Evolutionary conservation across 768 basidiomycete species (phyloP).

Genomic region (Leccinum incarnatum): DNA sequence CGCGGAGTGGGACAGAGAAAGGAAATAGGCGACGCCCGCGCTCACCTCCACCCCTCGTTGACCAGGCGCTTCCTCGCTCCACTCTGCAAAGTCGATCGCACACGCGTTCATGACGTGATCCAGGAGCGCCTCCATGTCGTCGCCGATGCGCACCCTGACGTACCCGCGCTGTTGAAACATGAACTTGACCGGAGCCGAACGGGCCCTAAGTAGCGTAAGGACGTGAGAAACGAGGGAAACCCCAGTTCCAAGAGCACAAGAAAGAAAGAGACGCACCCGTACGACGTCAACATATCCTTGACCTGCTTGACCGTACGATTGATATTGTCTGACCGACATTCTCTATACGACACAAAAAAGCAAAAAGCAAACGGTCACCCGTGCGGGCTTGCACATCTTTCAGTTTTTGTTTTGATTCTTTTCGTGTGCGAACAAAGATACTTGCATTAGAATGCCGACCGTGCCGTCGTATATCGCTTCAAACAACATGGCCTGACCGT

Average conservation of each 20-base stretch:
- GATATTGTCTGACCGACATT: conserved; percentile 61
- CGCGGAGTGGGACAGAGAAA: neutral
- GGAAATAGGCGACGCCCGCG: neutral
- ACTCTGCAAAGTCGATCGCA: conserved; percentile 46
- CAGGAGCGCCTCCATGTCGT: conserved; percentile 35
- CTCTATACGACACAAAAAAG: conserved; percentile 34
- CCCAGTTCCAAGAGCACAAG: neutral
- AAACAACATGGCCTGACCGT: conserved; percentile 51
- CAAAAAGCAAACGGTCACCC: neutral
- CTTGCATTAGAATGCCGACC: conserved; percentile 66
- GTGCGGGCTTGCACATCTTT: neutral
- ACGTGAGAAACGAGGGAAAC: too few species aligned
- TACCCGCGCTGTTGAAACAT: conserved; percentile 59
- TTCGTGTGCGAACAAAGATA: neutral
- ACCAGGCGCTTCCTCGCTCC: conserved; percentile 29
- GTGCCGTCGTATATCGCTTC: conserved; percentile 58
- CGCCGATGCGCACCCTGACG: conserved; percentile 43
- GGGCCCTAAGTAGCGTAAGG: conserved; percentile 41
- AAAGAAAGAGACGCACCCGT: conserved; percentile 37
- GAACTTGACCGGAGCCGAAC: conserved; percentile 60
- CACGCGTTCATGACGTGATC: conserved; percentile 40
- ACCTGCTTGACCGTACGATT: conserved; percentile 60
- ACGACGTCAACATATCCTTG: conserved; percentile 47
- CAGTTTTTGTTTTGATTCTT: neutral
- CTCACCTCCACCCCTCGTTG: conserved; percentile 36